These are phyloP conservation scores for Paraleonurus japonicus DNA, from an alignment of 257 asterid species.

Conservation along the genomic window DNA sequence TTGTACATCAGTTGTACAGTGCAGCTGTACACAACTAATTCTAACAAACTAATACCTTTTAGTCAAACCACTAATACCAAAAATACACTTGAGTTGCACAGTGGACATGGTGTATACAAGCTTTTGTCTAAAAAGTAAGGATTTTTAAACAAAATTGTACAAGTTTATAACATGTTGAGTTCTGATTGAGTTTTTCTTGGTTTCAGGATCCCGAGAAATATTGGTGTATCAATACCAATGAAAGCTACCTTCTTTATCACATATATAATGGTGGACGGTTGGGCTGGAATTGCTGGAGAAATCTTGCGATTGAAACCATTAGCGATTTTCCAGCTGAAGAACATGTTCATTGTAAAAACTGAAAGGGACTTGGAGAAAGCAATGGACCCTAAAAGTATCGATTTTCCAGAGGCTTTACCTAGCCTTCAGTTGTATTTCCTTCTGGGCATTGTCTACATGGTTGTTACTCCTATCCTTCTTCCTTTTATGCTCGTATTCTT, in stretches of 20 bases:
- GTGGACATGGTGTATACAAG: background rate
- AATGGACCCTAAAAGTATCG: constrained; percentile 73
- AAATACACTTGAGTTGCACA: background rate
- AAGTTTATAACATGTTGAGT: background rate
- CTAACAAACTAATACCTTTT: too few species aligned
- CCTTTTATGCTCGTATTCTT: constrained; percentile 89
- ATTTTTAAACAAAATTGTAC: too few species aligned
- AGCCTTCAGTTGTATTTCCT: constrained; percentile 81
- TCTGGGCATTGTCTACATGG: constrained; percentile 82
- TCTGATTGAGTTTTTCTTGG: constrained; percentile 8
- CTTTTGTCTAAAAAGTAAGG: background rate
- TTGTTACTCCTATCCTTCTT: constrained; percentile 88
- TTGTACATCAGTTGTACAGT: background rate
- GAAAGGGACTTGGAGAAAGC: constrained; percentile 82
- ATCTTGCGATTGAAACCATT: constrained; percentile 78
- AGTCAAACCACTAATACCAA: background rate
- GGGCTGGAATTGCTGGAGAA: constrained; percentile 96
- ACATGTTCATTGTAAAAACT: constrained; percentile 74
- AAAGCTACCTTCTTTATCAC: constrained; percentile 95
- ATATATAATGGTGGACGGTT: constrained; percentile 88
- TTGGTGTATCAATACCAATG: constrained; percentile 93
- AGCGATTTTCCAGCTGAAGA: constrained; percentile 74
- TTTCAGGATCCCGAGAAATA: constrained; percentile 82
- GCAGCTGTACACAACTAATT: too few species aligned
- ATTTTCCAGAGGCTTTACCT: constrained; percentile 84